Conservation (phyloP, 2,329 filamentous ascomycete genomes). For the Aureobasidium sp. region DNA sequence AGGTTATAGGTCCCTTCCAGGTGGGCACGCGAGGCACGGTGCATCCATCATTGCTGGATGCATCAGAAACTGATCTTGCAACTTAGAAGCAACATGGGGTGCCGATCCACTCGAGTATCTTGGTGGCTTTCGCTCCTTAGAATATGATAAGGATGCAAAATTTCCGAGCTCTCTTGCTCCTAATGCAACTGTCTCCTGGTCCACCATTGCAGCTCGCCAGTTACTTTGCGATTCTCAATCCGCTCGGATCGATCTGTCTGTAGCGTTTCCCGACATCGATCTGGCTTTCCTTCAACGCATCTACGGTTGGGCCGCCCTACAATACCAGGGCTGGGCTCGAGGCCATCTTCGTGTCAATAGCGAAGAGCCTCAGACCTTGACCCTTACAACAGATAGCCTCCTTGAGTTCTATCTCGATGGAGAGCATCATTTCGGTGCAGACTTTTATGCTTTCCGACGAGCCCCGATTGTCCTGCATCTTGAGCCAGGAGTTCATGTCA, state of each 20-base stretch:
- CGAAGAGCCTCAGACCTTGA: slow-evolving; percentile 29
- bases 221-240: slow-evolving; percentile 23
- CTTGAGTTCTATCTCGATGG: slow-evolving; percentile 50
- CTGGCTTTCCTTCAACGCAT: slow-evolving; percentile 47
- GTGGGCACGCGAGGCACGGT: slow-evolving; percentile 51
- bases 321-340: slow-evolving; percentile 53
- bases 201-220: slow-evolving; percentile 30
- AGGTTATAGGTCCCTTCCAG: slow-evolving; percentile 51
- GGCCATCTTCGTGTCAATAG: slow-evolving; percentile 39
- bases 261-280: slow-evolving; percentile 46
- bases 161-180: slow-evolving; percentile 46
- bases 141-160: slow-evolving; percentile 34
- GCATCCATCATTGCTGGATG: neutral
- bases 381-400: slow-evolving; percentile 42
- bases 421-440: slow-evolving; percentile 49
- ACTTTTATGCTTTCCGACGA: slow-evolving; percentile 47
- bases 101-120: slow-evolving; percentile 49
- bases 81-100: slow-evolving; percentile 50
- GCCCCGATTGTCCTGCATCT: slow-evolving; percentile 46
- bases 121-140: slow-evolving; percentile 46
- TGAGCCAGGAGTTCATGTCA: slow-evolving; percentile 41
- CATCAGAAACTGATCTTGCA: slow-evolving; percentile 13
- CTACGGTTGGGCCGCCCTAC: slow-evolving; percentile 53
- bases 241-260: slow-evolving; percentile 34
- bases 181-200: slow-evolving; percentile 48